Evolutionary conservation across 2,329 filamentous ascomycete genomes (phyloP), one percentile per base, ranked within the genome.

Genomic region (Xylariaceae sp.): DNA sequence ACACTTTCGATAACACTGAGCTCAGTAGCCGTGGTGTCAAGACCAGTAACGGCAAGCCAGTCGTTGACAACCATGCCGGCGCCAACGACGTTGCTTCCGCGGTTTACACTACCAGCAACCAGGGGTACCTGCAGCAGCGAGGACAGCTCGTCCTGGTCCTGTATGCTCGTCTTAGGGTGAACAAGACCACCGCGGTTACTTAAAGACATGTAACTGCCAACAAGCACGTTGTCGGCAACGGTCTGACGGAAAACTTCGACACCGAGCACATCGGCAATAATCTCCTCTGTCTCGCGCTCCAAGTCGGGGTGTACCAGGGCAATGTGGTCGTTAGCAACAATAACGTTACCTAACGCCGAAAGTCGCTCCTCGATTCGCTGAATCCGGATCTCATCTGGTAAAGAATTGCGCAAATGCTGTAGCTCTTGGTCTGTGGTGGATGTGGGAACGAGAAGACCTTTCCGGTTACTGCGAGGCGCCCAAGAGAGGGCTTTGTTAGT

Each of bases 391-490:
- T 80, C 78, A 74, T 97, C 93, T 45, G 94, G 94, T 66, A 99
- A 86, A 60, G 89, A 92, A 77, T 99, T 97, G 70, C 94, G 89
- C 70, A 99, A 82, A 77, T 99, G 94, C 78, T 97, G 92, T 65
- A 99, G 84, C 80, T 99, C 94, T 80, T 99, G 94, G 78, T 99
- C 94, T 68, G 92, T 96, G 63, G 94, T 97, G 61, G 88, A 91
- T 58, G 93, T 97, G 62, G 94, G 94, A 58, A 99, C 93, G 64
- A 99, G 87, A 64, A 99, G 89, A 70, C 94, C 94, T 76, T 96
- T 95, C 74, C 91, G 90, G 84, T 99, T 99, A 71, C 91, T 90
- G 64, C 49, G 54, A 18, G 47, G 44, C 15, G 17, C 34, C 49
- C 23, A 34, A 6, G 58, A 30, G 9, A 44, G 23, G 51, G 56